A percentile compares a stretch with the other conserved stretches of the same genome.
These are phyloP conservation scores for Acanthamoeba sp. DNA, from an alignment of 208 protist genomes.

Conservation along the genomic window DNA sequence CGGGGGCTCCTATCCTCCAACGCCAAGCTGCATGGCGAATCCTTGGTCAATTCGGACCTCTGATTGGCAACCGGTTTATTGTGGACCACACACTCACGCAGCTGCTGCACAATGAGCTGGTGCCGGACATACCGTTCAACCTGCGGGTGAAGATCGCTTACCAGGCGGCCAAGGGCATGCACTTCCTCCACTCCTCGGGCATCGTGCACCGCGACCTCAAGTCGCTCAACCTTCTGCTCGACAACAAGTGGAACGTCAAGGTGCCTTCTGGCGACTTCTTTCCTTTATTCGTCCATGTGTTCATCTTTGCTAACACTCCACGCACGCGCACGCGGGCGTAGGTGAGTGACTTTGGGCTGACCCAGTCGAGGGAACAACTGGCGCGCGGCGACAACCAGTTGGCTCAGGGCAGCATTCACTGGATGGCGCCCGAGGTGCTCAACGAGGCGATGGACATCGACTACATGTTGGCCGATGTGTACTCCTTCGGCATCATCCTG, in stretches of 20 bases:
- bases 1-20: too few species aligned
- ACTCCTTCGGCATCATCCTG: slow-evolving; percentile 10
- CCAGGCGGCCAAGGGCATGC: slow-evolving; percentile 26
- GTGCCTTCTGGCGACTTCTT: neutral
- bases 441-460: neutral
- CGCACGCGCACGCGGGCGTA: neutral
- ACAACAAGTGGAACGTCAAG: slow-evolving; percentile 73
- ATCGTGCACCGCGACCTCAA: slow-evolving; percentile 72
- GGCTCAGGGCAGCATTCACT: neutral
- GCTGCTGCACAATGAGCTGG: slow-evolving; percentile 13
- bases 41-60: neutral
- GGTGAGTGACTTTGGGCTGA: slow-evolving; percentile 64
- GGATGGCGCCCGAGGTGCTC: slow-evolving; percentile 33
- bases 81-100: neutral
- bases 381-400: neutral
- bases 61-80: neutral
- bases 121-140: neutral
- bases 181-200: slow-evolving; percentile 61
- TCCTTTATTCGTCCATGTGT: neutral
- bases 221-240: slow-evolving; percentile 61
- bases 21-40: too few species aligned
- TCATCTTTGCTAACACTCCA: too few species aligned
- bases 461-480: slow-evolving; percentile 3
- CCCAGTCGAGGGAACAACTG: neutral
- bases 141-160: slow-evolving; percentile 17